phyloP scores from a whole-genome alignment of 1,284 basidiomycete genomes.

The Leccinum pachyderme region DNA sequence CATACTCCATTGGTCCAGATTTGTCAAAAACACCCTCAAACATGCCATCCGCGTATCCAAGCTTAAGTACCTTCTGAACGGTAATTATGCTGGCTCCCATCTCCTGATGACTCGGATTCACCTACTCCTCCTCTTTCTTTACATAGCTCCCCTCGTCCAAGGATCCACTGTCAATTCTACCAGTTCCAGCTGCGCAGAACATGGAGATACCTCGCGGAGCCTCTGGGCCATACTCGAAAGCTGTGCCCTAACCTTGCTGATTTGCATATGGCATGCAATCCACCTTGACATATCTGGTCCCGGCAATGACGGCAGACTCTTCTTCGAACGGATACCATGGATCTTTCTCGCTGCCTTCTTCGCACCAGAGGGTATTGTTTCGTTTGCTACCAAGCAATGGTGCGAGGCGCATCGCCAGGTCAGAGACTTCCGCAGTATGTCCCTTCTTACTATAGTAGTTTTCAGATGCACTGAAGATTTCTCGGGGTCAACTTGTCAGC shows the following conservation, averaged over 20 bases:
- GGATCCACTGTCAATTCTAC: not conserved
- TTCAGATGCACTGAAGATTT: not conserved
- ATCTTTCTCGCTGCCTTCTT: not conserved
- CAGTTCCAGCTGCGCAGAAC: not conserved
- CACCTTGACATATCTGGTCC: not conserved
- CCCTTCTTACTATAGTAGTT: not conserved
- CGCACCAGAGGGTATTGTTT: not conserved
- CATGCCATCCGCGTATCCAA: not conserved
- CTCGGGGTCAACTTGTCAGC: not conserved
- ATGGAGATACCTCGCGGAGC: not conserved
- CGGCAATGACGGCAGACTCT: not conserved
- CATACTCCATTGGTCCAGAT: not conserved
- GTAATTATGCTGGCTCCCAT: not conserved
- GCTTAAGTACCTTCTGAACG: not conserved
- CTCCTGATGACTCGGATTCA: not conserved
- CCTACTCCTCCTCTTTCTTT: not conserved
- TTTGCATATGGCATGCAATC: not conserved
- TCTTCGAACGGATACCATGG: not conserved
- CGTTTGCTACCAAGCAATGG: not conserved
- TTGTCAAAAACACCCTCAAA: not conserved
- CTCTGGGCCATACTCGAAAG: constrained; percentile 4
- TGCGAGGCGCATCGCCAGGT: not conserved
- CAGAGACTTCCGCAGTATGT: not conserved
- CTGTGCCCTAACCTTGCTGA: not conserved
- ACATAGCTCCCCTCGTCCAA: not conserved